phyloP scores from a whole-genome alignment of 164 flowering plant species.

The Umbellularia californica region DNA sequence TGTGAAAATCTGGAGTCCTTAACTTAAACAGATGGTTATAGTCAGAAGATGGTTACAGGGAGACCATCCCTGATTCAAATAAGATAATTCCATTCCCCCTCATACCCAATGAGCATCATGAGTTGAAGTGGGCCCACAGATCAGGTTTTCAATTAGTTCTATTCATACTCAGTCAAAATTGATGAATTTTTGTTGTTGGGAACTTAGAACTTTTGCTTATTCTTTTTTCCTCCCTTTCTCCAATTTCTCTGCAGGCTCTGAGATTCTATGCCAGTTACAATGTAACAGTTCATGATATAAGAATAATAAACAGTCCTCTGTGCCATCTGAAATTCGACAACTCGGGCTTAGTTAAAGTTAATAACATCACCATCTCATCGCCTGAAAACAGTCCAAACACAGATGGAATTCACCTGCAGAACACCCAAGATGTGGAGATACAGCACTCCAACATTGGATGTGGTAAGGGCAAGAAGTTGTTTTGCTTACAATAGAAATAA shows the following conservation, averaged over 20 bases:
- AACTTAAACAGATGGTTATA: too few species aligned
- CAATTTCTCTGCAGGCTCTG: conserved; percentile 48
- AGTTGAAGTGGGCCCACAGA: neutral
- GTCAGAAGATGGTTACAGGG: too few species aligned
- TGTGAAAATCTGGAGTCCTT: too few species aligned
- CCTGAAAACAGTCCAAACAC: conserved; percentile 86
- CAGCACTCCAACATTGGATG: conserved; percentile 55
- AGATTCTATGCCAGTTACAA: conserved; percentile 63
- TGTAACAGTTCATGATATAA: conserved; percentile 56
- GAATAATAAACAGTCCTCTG: conserved; percentile 68
- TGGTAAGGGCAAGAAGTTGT: conserved; percentile 35
- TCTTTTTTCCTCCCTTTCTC: neutral
- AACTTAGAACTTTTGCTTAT: neutral
- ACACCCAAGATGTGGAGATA: conserved; percentile 65
- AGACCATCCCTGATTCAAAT: too few species aligned
- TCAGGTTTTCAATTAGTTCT: neutral
- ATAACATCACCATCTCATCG: conserved; percentile 64
- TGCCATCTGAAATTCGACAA: conserved; percentile 82
- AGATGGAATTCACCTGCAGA: conserved; percentile 86
- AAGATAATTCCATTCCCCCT: too few species aligned
- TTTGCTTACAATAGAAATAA: too few species aligned
- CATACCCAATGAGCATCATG: too few species aligned
- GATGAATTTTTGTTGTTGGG: neutral
- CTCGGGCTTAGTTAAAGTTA: conserved; percentile 39
- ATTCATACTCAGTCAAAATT: neutral